These are phyloP conservation scores for Dichotomopilus funicola DNA, from an alignment of 2,329 filamentous ascomycete genomes.

Conservation along the genomic window DNA sequence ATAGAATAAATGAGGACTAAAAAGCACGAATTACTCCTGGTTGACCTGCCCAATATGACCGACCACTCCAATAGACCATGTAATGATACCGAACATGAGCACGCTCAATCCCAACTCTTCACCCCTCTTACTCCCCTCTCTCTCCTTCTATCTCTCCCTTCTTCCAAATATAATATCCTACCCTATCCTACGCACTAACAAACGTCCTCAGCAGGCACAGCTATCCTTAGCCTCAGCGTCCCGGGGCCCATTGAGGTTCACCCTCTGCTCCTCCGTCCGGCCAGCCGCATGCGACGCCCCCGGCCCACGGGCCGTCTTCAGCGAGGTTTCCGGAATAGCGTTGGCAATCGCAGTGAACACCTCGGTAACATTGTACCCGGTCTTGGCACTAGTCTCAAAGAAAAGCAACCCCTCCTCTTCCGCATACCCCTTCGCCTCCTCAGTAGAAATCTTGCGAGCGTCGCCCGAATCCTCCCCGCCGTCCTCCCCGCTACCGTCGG, in stretches of 20 bases:
- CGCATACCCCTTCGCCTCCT: constrained; percentile 86
- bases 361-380: constrained; percentile 85
- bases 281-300: constrained; percentile 55
- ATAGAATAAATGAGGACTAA: constrained; percentile 9
- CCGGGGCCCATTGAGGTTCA: constrained; percentile 71
- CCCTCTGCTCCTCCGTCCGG: constrained; percentile 62
- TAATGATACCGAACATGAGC: constrained; percentile 9
- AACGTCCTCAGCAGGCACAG: constrained; percentile 65
- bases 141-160: constrained; percentile 8
- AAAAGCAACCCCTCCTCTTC: constrained; percentile 92
- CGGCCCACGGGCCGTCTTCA: constrained; percentile 79
- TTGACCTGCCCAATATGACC: constrained; percentile 19
- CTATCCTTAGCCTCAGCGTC: constrained; percentile 78
- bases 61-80: constrained; percentile 17
- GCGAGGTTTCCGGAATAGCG: constrained; percentile 90
- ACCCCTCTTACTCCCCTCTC: background rate
- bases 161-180: constrained; percentile 6
- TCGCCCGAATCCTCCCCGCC: constrained; percentile 59
- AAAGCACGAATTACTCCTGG: constrained; percentile 18
- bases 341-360: constrained; percentile 98
- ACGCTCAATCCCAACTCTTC: background rate
- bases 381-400: constrained; percentile 98
- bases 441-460: constrained; percentile 81
- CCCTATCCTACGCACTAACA: too few relatives aligned
- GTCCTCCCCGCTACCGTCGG: constrained; percentile 38